phyloP scores from a whole-genome alignment of 495 filamentous ascomycete species.

The Penicillium paradoxum region DNA sequence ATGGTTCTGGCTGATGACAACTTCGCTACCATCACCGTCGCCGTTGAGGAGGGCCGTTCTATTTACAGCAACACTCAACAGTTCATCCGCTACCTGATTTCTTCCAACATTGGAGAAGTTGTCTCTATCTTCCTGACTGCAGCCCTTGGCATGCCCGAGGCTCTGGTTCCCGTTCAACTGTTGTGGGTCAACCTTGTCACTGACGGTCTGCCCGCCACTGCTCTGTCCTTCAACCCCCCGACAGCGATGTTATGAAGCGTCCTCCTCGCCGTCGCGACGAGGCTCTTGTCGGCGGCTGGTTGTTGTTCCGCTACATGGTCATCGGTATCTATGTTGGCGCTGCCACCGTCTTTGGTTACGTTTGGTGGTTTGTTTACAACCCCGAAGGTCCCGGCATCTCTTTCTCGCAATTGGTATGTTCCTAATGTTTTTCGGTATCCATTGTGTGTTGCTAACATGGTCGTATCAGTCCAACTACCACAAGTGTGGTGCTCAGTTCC shows the following conservation, averaged over 20 bases:
- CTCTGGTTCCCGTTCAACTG: constrained; percentile 93
- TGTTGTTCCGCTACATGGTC: constrained; percentile 96
- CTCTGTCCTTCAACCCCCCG: constrained; percentile 96
- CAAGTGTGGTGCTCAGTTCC: constrained; percentile 78
- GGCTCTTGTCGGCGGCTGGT: constrained; percentile 84
- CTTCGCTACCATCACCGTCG: constrained; percentile 94
- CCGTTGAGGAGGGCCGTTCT: constrained; percentile 93
- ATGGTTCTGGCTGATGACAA: constrained; percentile 99
- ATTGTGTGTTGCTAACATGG: constrained; percentile 13
- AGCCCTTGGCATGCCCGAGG: constrained; percentile 95
- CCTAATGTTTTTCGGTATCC: not conserved
- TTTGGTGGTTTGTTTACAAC: constrained; percentile 99
- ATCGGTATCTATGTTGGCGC: constrained; percentile 93
- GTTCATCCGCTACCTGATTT: constrained; percentile 98
- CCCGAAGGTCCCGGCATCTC: constrained; percentile 85
- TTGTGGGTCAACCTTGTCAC: constrained; percentile 99
- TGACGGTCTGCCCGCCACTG: constrained; percentile 94
- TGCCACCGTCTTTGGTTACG: constrained; percentile 95
- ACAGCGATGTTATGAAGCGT: constrained; percentile 95
- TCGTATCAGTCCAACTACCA: constrained; percentile 74
- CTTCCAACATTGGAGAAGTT: constrained; percentile 98
- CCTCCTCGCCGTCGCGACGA: constrained; percentile 89
- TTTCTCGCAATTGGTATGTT: constrained; percentile 76
- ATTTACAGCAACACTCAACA: constrained; percentile 99
- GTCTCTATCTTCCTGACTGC: constrained; percentile 99